These are phyloP conservation scores for Tephrocybe sp. DNA, from an alignment of 768 basidiomycete species.

Conservation along the genomic window DNA sequence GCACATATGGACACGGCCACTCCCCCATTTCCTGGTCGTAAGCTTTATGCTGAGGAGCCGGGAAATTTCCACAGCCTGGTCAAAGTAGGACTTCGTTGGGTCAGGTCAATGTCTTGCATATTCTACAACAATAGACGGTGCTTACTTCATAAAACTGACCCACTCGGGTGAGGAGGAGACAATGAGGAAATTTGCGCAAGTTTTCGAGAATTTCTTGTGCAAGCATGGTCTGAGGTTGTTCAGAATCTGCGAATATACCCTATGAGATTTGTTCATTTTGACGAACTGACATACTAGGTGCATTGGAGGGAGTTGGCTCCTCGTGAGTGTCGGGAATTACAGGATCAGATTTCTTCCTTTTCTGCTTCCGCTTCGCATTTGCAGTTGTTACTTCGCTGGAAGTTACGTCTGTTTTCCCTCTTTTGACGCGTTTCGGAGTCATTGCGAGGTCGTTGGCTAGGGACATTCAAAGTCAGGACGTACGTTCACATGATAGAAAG, in stretches of 20 bases:
- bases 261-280: too few relatives aligned
- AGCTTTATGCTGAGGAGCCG: constrained; percentile 80
- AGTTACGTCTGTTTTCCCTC: not conserved
- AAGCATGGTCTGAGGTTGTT: constrained; percentile 38
- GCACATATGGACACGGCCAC: constrained; percentile 72
- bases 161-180: constrained; percentile 86
- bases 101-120: not conserved
- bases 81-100: constrained; percentile 81
- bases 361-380: constrained; percentile 2
- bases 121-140: not conserved
- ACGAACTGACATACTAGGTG: too few relatives aligned
- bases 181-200: constrained; percentile 76
- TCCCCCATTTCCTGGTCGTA: constrained; percentile 73
- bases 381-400: not conserved
- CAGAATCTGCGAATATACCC: too few relatives aligned
- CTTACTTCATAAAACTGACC: constrained; percentile 94
- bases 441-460: not conserved
- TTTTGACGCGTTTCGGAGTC: constrained; percentile 10
- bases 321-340: not conserved
- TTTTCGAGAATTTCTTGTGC: constrained; percentile 72
- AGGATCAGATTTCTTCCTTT: constrained; percentile 7
- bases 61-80: constrained; percentile 80
- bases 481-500: too few relatives aligned
- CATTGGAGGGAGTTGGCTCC: not conserved
- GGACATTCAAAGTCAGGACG: too few relatives aligned